Percentiles rank a stretch among this genome's conserved stretches.
These are phyloP conservation scores for Penicillium sp. DNA, from an alignment of 2,329 filamentous ascomycete species.

Conservation along the genomic window DNA sequence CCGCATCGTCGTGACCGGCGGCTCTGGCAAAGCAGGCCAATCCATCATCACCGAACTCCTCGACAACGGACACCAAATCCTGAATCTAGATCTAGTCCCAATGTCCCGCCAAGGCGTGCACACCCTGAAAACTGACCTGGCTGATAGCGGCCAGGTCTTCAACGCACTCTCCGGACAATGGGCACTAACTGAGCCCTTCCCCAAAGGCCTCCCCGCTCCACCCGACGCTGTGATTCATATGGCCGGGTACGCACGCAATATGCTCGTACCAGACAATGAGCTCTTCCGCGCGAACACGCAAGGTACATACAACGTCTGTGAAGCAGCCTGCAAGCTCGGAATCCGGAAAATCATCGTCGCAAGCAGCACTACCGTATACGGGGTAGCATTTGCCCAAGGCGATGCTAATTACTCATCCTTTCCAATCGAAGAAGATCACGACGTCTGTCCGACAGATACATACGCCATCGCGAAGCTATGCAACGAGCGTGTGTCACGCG, in stretches of 20 bases:
- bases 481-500: constrained; percentile 57
- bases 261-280: constrained; percentile 63
- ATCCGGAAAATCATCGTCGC: constrained; percentile 64
- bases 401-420: constrained; percentile 58
- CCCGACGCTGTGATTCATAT: constrained; percentile 65
- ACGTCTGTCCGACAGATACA: constrained; percentile 62
- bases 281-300: constrained; percentile 59
- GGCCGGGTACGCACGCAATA: constrained; percentile 59
- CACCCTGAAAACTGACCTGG: constrained; percentile 59
- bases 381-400: constrained; percentile 63
- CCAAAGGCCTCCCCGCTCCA: constrained; percentile 36
- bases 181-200: constrained; percentile 45
- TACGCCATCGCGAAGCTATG: constrained; percentile 63
- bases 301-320: constrained; percentile 62
- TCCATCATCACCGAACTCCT: constrained; percentile 55
- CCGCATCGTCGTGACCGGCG: constrained; percentile 56
- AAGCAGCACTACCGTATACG: constrained; percentile 60
- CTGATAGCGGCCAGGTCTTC: constrained; percentile 57
- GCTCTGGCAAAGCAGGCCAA: constrained; percentile 56
- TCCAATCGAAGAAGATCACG: constrained; percentile 60
- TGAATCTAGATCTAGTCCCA: constrained; percentile 57
- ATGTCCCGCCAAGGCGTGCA: constrained; percentile 44
- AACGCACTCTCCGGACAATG: constrained; percentile 59
- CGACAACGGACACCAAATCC: constrained; percentile 51
- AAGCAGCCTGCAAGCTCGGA: constrained; percentile 62